Base-by-base conservation (phyloP, 331 rosid genomes). In the Prunus yedoensis region DNA sequence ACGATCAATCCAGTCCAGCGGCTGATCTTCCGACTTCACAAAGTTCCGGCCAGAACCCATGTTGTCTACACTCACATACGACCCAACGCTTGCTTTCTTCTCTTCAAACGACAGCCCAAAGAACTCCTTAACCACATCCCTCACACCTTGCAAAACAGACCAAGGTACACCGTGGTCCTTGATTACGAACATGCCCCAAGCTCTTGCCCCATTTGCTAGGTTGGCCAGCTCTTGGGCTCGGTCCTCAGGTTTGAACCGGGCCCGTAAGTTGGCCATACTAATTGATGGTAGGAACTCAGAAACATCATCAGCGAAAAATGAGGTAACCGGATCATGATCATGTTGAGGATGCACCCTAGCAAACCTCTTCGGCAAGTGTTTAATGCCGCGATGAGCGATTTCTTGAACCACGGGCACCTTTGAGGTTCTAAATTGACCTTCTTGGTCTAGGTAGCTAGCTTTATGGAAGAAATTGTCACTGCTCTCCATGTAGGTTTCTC, bases 21-120 rank as follows among this genome's bases (percentile, higher is more conserved):
- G 41, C 32, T 35, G 75, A 14, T 71, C 23, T 57, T 71, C 66
- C 17, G 65, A 70, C 64, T 71, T 71, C 41, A 71, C 66, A 56
- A 71, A 71, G 38, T 56, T 71, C 17, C 66, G 43, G 75, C 54
- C 41, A 25, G 38, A 71, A 2, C 75, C 66, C 54, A 56, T 71
- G 66, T 56, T 71, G 14, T 71, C 41, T 3, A 35, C 38, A 59
- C 75, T 71, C 43, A 21, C 75, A 38, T 71, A 71, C 16, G 75
- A 71, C 21, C 66, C 75, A 38, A 71, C 66, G 23, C 54, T 71
- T 21, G 75, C 75, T 41, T 68, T 71, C 66, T 71, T 71, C 41
- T 71, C 75, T 15, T 56, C 66, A 71, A 71, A 71, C 54, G 75
- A 71, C 75, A 56, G 14, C 23, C 66, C 66, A 71, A 71, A 56